phyloP scores from a whole-genome alignment of 2,329 filamentous ascomycete genomes.

The Monilinia vaccinii-corymbosi region DNA sequence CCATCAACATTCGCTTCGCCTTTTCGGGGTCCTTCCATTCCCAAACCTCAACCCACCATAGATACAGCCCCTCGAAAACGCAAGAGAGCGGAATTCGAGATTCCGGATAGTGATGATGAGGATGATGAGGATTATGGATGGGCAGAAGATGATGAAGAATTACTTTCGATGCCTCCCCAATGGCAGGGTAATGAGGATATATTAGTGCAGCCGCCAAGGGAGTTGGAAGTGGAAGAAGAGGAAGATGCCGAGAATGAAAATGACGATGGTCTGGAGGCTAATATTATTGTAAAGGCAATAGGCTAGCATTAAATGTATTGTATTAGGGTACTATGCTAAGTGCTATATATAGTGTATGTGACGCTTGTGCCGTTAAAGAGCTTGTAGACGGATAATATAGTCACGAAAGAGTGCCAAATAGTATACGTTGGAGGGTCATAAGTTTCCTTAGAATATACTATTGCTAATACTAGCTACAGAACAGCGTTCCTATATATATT shows the following conservation, averaged over 20 bases:
- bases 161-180: slow-evolving; percentile 50
- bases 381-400: too few relatives aligned
- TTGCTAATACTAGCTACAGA: too few relatives aligned
- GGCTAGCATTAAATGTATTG: too few relatives aligned
- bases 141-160: slow-evolving; percentile 55
- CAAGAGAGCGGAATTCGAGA: slow-evolving; percentile 52
- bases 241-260: background rate
- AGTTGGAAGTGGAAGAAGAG: slow-evolving; percentile 16
- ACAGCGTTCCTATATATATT: too few relatives aligned
- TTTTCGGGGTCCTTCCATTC: background rate
- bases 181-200: slow-evolving; percentile 61
- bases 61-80: slow-evolving; percentile 44
- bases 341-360: too few relatives aligned
- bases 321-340: too few relatives aligned
- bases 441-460: too few relatives aligned
- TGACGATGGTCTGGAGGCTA: background rate
- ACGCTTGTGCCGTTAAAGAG: too few relatives aligned
- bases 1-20: background rate
- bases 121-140: slow-evolving; percentile 65
- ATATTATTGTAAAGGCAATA: too few relatives aligned
- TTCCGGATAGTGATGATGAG: slow-evolving; percentile 50
- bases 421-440: too few relatives aligned
- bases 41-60: slow-evolving; percentile 7
- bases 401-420: too few relatives aligned
- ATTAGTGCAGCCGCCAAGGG: slow-evolving; percentile 33